Conservation (phyloP, 2,329 filamentous ascomycete genomes). For the Cytospora schulzeri region DNA sequence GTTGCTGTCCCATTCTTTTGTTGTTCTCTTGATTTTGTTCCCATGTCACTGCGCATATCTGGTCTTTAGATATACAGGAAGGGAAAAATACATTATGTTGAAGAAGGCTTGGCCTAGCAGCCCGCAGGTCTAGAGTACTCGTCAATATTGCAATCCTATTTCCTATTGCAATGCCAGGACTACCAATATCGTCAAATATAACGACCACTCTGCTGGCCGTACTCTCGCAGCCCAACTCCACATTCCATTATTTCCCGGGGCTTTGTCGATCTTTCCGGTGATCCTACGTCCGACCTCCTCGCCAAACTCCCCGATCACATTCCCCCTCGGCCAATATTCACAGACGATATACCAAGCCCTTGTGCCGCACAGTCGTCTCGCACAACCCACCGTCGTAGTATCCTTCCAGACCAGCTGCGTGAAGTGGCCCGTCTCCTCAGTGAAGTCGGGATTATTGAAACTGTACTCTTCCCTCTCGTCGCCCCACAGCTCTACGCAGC, state of each 20-base stretch:
- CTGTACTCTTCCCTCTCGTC: conserved; percentile 61
- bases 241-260: conserved; percentile 13
- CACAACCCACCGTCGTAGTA: conserved; percentile 63
- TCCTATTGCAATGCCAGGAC: not conserved
- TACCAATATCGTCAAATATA: not conserved
- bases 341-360: conserved; percentile 69
- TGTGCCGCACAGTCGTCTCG: conserved; percentile 44
- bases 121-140: not conserved
- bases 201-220: not conserved
- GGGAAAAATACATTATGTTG: not conserved
- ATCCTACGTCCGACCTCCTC: conserved; percentile 46
- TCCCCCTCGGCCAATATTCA: conserved; percentile 70
- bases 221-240: conserved; percentile 1
- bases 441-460: conserved; percentile 59
- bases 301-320: conserved; percentile 57
- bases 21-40: too few species aligned
- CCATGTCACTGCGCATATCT: too few species aligned
- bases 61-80: too few species aligned
- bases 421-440: conserved; percentile 67
- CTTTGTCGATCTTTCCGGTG: conserved; percentile 28
- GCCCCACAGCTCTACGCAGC: conserved; percentile 68
- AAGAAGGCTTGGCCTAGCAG: too few species aligned
- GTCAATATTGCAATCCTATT: not conserved
- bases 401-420: conserved; percentile 72
- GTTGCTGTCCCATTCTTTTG: too few species aligned